These are phyloP conservation scores for Macrotyloma uniflorum DNA, from an alignment of 306 rosid genomes.

Conservation along the genomic window DNA sequence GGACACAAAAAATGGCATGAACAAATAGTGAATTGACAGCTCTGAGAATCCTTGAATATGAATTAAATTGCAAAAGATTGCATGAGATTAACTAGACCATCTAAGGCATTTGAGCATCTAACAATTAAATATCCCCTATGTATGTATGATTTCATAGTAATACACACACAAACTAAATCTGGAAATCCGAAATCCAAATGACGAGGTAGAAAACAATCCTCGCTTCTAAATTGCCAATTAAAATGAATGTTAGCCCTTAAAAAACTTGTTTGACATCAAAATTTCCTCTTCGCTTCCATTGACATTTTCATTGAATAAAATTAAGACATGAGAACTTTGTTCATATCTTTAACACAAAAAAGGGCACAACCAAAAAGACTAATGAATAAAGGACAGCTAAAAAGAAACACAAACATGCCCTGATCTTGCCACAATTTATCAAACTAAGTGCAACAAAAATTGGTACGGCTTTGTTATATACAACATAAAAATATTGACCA, in stretches of 20 bases:
- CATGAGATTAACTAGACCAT: conserved; percentile 28
- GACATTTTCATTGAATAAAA: conserved; percentile 22
- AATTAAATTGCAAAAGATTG: conserved; percentile 17
- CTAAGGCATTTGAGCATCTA: background rate
- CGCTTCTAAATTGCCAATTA: background rate
- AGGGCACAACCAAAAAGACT: background rate
- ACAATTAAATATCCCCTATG: background rate
- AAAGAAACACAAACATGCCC: background rate
- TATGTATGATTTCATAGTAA: background rate
- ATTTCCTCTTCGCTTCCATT: background rate
- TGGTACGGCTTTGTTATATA: background rate
- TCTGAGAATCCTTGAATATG: conserved; percentile 19
- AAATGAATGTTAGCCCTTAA: background rate
- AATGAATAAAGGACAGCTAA: background rate
- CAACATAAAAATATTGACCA: conserved; percentile 23
- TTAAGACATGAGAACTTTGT: conserved; percentile 17
- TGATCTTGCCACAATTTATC: conserved; percentile 28
- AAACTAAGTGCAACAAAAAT: conserved; percentile 19
- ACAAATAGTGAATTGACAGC: background rate
- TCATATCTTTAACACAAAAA: background rate
- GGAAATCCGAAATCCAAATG: background rate
- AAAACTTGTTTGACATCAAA: background rate
- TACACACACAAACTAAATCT: background rate
- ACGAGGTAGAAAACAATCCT: conserved; percentile 1
- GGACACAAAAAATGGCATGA: conserved; percentile 19